Evolutionary conservation across 805 yeast genomes (phyloP).

Genomic region (Nakazawaea populi): DNA sequence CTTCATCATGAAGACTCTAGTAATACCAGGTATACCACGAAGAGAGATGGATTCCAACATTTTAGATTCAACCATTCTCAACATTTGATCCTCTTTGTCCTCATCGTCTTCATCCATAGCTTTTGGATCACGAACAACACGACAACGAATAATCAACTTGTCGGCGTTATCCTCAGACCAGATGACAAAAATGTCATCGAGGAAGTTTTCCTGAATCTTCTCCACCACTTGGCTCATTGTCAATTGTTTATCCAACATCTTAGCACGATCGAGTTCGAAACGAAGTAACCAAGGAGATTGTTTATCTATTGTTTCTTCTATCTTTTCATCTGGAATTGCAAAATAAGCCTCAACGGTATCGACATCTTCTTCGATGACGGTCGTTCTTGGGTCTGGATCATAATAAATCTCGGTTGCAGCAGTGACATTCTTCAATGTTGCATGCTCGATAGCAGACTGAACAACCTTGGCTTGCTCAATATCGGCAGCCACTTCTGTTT

Average conservation of each 20-base stretch:
- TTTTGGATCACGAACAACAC: slow-evolving; percentile 96
- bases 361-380: slow-evolving; percentile 94
- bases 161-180: slow-evolving; percentile 99
- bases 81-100: slow-evolving; percentile 94
- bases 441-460: slow-evolving; percentile 96
- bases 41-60: slow-evolving; percentile 93
- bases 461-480: slow-evolving; percentile 92
- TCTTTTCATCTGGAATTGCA: slow-evolving; percentile 96
- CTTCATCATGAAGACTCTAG: slow-evolving; percentile 87
- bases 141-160: slow-evolving; percentile 92
- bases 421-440: slow-evolving; percentile 89
- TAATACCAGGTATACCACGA: slow-evolving; percentile 93
- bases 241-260: slow-evolving; percentile 96
- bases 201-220: slow-evolving; percentile 86
- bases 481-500: slow-evolving; percentile 74
- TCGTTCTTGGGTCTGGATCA: slow-evolving; percentile 96
- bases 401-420: slow-evolving; percentile 96
- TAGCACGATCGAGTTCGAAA: slow-evolving; percentile 95
- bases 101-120: slow-evolving; percentile 89
- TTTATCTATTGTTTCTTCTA: slow-evolving; percentile 86
- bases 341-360: slow-evolving; percentile 97
- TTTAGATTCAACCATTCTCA: slow-evolving; percentile 90
- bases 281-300: slow-evolving; percentile 98
- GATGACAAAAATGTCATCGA: slow-evolving; percentile 91
- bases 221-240: slow-evolving; percentile 98